phyloP scores from a whole-genome alignment of 139 green algal genomes.

The Chlorella sp. region DNA sequence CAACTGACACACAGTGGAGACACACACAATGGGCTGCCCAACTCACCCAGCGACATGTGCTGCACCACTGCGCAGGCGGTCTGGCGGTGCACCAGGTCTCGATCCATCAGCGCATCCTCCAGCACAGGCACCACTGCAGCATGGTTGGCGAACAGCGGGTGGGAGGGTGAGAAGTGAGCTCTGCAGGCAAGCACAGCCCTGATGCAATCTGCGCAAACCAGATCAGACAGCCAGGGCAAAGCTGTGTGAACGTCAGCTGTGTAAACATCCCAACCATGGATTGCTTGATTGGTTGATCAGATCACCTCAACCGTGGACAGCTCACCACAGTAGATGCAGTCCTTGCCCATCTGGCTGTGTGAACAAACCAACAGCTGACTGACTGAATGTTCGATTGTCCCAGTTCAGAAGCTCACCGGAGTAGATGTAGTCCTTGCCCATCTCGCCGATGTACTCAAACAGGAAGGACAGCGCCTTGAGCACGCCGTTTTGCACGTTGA shows the following conservation, averaged over 20 bases:
- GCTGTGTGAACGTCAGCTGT: too few relatives aligned
- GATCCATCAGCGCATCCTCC: conserved; percentile 96
- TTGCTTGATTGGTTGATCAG: too few relatives aligned
- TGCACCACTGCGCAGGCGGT: conserved; percentile 91
- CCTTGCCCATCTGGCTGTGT: neutral
- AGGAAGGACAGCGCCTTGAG: conserved; percentile 99
- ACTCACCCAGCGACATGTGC: conserved; percentile 83
- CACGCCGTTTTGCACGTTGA: conserved; percentile 99
- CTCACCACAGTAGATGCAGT: neutral
- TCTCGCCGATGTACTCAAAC: conserved; percentile 99
- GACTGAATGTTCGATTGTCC: too few relatives aligned
- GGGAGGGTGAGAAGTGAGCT: neutral
- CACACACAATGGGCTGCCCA: too few relatives aligned
- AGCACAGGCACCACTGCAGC: conserved; percentile 88
- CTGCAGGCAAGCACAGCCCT: too few relatives aligned
- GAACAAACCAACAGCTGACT: neutral
- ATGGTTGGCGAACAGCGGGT: neutral
- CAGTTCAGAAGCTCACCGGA: conserved; percentile 42
- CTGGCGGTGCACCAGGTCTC: conserved; percentile 96
- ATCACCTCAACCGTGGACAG: too few relatives aligned
- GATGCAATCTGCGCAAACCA: too few relatives aligned
- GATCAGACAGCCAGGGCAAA: too few relatives aligned
- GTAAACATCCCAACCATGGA: too few relatives aligned
- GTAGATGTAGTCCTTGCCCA: conserved; percentile 99
- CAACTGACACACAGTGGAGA: too few relatives aligned